phyloP scores from a whole-genome alignment of 2,329 filamentous ascomycete genomes.

The Pseudocercospora crystallina region DNA sequence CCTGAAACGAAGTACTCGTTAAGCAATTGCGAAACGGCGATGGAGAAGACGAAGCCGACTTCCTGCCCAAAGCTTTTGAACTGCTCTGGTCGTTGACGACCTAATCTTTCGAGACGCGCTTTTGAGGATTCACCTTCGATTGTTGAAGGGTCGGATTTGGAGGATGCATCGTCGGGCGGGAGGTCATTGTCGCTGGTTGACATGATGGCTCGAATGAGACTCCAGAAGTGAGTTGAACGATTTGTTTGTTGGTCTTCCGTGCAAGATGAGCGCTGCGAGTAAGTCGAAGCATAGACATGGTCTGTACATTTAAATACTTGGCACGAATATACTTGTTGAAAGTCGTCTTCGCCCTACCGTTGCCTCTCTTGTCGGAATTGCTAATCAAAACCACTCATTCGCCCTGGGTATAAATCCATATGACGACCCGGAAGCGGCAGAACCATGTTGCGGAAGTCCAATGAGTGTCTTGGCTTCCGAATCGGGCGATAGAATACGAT shows the following conservation, averaged over 20 bases:
- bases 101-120: constrained; percentile 58
- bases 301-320: no score
- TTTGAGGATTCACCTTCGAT: constrained; percentile 17
- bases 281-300: background rate
- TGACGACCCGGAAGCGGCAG: background rate
- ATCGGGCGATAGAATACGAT: background rate
- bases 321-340: background rate
- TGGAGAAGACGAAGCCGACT: constrained; percentile 60
- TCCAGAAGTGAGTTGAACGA: background rate
- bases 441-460: background rate
- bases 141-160: background rate
- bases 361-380: background rate
- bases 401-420: background rate
- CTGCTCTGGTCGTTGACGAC: constrained; percentile 59
- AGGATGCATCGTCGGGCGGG: no score
- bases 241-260: background rate
- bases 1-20: constrained; percentile 75
- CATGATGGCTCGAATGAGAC: background rate
- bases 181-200: background rate
- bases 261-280: background rate
- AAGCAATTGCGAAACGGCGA: constrained; percentile 33
- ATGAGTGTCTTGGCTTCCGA: background rate
- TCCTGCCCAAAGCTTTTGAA: constrained; percentile 59
- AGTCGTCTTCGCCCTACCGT: background rate
- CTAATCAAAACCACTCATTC: background rate